These are phyloP conservation scores for Incumbomyces delicatus DNA, from an alignment of 2,329 filamentous ascomycete genomes.

Conservation along the genomic window DNA sequence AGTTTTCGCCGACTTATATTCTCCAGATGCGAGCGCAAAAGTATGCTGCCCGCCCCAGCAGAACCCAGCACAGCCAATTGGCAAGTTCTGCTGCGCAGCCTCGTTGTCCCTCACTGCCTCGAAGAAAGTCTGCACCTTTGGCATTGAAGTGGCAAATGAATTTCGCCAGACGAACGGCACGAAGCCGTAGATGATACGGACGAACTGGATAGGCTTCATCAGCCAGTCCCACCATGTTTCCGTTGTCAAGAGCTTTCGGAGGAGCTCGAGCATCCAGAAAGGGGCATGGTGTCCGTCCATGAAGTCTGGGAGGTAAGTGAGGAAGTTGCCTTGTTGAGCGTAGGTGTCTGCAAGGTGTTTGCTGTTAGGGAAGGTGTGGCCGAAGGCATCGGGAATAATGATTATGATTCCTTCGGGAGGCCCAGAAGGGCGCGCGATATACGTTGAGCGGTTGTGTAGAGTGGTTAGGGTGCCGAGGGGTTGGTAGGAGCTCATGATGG, in stretches of 20 bases:
- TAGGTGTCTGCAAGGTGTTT: conserved; percentile 46
- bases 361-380: conserved; percentile 45
- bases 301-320: conserved; percentile 49
- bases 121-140: conserved; percentile 32
- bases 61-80: conserved; percentile 49
- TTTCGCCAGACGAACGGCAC: conserved; percentile 22
- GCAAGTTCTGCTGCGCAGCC: conserved; percentile 22
- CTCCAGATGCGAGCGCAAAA: conserved; percentile 38
- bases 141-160: conserved; percentile 22
- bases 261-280: background rate
- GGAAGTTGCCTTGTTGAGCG: conserved; percentile 41
- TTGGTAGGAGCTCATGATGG: conserved; percentile 31
- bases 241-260: background rate
- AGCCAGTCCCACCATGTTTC: conserved; percentile 2
- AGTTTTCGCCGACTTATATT: conserved; percentile 14
- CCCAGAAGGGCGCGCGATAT: conserved; percentile 34
- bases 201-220: conserved; percentile 15
- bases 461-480: conserved; percentile 38
- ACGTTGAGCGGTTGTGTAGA: conserved; percentile 41
- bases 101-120: conserved; percentile 26
- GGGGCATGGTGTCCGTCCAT: conserved; percentile 33
- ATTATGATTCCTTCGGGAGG: conserved; percentile 42
- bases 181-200: conserved; percentile 8
- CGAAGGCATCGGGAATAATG: conserved; percentile 47
- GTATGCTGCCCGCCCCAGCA: conserved; percentile 55